phyloP scores from a whole-genome alignment of 257 asterid genomes.

The Paulownia fortunei region DNA sequence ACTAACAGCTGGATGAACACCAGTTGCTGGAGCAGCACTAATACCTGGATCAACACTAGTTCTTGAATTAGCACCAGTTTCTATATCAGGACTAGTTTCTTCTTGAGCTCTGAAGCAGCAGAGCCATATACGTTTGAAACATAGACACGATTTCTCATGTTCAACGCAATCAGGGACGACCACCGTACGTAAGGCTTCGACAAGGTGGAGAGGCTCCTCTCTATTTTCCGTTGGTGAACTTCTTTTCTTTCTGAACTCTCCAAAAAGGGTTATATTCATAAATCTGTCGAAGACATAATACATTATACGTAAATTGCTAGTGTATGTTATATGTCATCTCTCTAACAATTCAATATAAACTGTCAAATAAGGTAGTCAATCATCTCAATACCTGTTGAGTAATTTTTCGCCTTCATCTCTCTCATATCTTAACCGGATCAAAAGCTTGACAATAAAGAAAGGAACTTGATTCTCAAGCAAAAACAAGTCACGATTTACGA shows the following conservation, averaged over 20 bases:
- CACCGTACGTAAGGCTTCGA: slow-evolving; percentile 19
- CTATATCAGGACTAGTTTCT: background rate
- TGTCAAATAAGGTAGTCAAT: background rate
- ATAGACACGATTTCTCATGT: background rate
- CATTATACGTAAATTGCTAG: background rate
- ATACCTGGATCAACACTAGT: no score
- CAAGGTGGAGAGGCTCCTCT: slow-evolving; percentile 29
- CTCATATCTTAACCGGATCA: slow-evolving; percentile 9
- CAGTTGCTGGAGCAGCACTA: no score
- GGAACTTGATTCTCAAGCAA: slow-evolving; percentile 39
- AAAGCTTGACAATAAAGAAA: slow-evolving; percentile 1
- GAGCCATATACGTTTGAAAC: background rate
- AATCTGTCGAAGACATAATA: background rate
- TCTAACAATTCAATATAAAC: background rate
- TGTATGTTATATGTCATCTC: no score
- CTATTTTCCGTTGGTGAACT: background rate
- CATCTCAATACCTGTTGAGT: background rate
- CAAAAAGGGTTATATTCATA: background rate
- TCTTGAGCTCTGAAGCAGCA: background rate
- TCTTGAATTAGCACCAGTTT: no score
- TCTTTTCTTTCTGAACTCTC: background rate
- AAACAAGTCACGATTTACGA: slow-evolving; percentile 11
- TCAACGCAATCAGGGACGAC: background rate
- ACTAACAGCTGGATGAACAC: no score
- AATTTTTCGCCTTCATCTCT: background rate